Conservation (phyloP, 2,329 filamentous ascomycete genomes). For the Diaporthe ampelina region DNA sequence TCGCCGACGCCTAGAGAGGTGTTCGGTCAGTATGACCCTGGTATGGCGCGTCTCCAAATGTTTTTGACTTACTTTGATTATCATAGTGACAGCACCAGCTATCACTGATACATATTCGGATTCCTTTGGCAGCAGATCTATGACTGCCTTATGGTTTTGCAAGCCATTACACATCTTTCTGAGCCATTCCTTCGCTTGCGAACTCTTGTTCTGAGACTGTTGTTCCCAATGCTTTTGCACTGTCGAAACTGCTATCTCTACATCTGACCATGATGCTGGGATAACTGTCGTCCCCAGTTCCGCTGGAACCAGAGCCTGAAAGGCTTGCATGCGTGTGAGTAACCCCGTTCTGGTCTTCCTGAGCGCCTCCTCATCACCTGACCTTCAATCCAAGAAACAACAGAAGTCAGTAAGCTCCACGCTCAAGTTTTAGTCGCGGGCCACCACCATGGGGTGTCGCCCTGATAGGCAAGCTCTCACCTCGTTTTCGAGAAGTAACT, state of each 20-base stretch:
- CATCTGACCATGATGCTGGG: background rate
- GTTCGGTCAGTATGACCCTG: background rate
- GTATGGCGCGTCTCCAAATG: fast-evolving
- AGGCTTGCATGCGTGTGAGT: background rate
- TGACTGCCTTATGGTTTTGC: background rate
- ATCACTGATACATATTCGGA: background rate
- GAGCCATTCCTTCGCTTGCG: background rate
- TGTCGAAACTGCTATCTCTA: background rate
- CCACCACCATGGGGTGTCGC: no score
- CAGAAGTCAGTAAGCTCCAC: background rate
- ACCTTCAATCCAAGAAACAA: background rate
- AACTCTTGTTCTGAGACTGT: background rate
- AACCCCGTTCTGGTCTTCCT: background rate
- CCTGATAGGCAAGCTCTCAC: background rate
- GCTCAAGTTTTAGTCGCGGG: background rate
- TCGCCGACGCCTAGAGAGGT: background rate
- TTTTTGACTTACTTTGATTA: background rate
- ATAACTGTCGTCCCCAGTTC: background rate
- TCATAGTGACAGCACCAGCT: background rate
- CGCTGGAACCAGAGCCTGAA: background rate
- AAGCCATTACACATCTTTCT: slow-evolving; percentile 7
- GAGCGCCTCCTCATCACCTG: background rate
- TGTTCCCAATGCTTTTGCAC: background rate
- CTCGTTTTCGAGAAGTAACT: background rate
- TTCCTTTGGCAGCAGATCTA: background rate